phyloP scores from a whole-genome alignment of 176 grass and related monocot genomes.

The Chrysopogon serrulatus region DNA sequence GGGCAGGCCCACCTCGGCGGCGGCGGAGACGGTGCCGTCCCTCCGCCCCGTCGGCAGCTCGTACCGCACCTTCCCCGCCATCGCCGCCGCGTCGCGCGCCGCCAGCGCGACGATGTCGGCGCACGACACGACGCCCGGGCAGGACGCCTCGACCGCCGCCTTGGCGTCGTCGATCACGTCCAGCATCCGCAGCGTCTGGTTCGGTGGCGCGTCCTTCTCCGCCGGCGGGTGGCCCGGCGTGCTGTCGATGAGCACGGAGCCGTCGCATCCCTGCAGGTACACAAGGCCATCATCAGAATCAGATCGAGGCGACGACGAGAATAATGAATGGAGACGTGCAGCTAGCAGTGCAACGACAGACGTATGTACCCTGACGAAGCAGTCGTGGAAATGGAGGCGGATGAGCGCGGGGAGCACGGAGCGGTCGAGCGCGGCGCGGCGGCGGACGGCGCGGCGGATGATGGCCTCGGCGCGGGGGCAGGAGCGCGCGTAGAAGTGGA shows the following conservation, averaged over 20 bases:
- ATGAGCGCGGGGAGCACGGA: constrained; percentile 42
- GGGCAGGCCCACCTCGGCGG: constrained; percentile 32
- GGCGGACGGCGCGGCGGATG: background rate
- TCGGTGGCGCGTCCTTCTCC: constrained; percentile 41
- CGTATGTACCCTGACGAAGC: constrained; percentile 60
- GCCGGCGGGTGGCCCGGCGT: constrained; percentile 14
- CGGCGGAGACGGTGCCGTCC: constrained; percentile 31
- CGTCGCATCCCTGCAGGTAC: constrained; percentile 12
- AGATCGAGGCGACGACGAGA: background rate
- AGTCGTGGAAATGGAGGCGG: constrained; percentile 75
- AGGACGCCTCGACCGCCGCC: constrained; percentile 29
- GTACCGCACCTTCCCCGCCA: constrained; percentile 14
- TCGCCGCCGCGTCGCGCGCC: constrained; percentile 27
- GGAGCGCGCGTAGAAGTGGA: background rate
- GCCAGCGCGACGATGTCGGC: constrained; percentile 39
- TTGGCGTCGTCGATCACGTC: constrained; percentile 47
- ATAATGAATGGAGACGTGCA: background rate
- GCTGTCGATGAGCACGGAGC: constrained; percentile 44
- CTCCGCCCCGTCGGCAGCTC: constrained; percentile 33
- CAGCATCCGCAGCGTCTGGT: constrained; percentile 33
- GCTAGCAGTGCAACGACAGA: background rate
- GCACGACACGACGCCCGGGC: constrained; percentile 41
- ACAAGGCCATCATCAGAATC: background rate
- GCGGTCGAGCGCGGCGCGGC: constrained; percentile 2
- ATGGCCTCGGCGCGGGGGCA: constrained; percentile 15